Percentiles rank a stretch among this genome's conserved stretches.
These are phyloP conservation scores for Rhodotorula sp. DNA, from an alignment of 1,284 basidiomycete species.

Conservation along the genomic window DNA sequence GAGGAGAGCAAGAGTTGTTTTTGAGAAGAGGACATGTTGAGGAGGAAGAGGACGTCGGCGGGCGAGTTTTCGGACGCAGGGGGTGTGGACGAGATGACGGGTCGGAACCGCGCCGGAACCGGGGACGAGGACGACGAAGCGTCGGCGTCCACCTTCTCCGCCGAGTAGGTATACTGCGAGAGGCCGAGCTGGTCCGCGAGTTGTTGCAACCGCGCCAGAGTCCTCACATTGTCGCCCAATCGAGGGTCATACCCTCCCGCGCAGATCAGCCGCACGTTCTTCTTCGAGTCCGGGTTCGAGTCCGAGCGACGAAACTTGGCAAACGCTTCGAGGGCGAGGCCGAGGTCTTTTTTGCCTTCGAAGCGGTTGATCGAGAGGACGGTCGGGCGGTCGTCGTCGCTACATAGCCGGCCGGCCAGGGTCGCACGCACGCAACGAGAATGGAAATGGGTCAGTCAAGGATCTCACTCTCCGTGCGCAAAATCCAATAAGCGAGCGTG, in stretches of 20 bases:
- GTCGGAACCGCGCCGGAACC: constrained; percentile 48
- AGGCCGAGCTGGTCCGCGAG: constrained; percentile 56
- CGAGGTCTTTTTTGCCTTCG: constrained; percentile 90
- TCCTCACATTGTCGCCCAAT: constrained; percentile 67
- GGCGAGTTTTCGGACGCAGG: neutral
- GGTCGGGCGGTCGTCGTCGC: constrained; percentile 65
- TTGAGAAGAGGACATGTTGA: constrained; percentile 80
- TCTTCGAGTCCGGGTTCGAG: neutral
- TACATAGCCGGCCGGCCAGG: neutral
- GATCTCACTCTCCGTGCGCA: neutral
- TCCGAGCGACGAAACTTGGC: constrained; percentile 49
- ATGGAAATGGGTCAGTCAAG: neutral
- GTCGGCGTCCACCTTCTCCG: constrained; percentile 40
- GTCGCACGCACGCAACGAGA: too few relatives aligned
- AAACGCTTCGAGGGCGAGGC: constrained; percentile 78
- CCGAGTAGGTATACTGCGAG: constrained; percentile 54
- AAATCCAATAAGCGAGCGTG: too few relatives aligned
- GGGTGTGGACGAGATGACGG: constrained; percentile 51
- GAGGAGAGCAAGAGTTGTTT: constrained; percentile 68
- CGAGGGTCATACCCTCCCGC: constrained; percentile 78
- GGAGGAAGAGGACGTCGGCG: constrained; percentile 74
- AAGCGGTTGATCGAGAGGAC: constrained; percentile 91
- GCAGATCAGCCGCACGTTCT: constrained; percentile 63
- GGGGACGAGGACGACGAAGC: constrained; percentile 53
- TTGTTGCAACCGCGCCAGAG: constrained; percentile 61